These are phyloP conservation scores for Fagopyrum homotropicum DNA, from an alignment of 148 eudicot genomes.

Conservation along the genomic window DNA sequence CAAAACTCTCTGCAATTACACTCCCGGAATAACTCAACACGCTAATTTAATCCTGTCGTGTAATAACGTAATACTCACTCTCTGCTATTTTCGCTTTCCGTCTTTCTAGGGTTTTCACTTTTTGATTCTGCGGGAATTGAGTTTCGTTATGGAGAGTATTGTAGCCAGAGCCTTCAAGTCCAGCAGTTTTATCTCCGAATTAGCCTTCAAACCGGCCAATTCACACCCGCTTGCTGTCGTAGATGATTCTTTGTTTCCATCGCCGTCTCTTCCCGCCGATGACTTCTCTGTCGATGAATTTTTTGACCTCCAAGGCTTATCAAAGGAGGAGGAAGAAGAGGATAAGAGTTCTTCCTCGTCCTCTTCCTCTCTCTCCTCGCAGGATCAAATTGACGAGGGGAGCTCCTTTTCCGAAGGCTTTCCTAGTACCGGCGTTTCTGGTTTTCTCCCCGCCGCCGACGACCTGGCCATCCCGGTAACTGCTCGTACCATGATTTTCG, in stretches of 20 bases:
- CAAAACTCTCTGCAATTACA: not conserved
- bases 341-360: slow-evolving; percentile 32
- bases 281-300: slow-evolving; percentile 80
- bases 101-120: slow-evolving; percentile 4
- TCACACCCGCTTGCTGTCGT: slow-evolving; percentile 16
- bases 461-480: slow-evolving; percentile 67
- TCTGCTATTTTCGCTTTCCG: not conserved
- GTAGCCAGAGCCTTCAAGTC: slow-evolving; percentile 74
- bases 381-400: slow-evolving; percentile 31
- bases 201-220: slow-evolving; percentile 28
- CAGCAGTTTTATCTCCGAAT: slow-evolving; percentile 44
- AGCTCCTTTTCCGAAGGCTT: slow-evolving; percentile 23
- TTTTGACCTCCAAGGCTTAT: slow-evolving; percentile 36
- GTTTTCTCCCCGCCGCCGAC: slow-evolving; percentile 25
- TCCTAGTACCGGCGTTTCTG: slow-evolving; percentile 24
- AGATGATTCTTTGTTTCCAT: slow-evolving; percentile 27
- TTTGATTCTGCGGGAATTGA: slow-evolving; percentile 17
- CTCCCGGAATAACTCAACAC: not conserved
- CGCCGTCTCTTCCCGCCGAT: slow-evolving; percentile 30
- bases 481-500: slow-evolving; percentile 7
- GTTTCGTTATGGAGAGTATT: slow-evolving; percentile 45
- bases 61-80: not conserved
- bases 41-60: not conserved
- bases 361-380: slow-evolving; percentile 31
- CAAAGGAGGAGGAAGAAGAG: slow-evolving; percentile 25